Base-by-base conservation (phyloP, 2,329 filamentous ascomycete species). In the Microdochium trichocladiopsis region DNA sequence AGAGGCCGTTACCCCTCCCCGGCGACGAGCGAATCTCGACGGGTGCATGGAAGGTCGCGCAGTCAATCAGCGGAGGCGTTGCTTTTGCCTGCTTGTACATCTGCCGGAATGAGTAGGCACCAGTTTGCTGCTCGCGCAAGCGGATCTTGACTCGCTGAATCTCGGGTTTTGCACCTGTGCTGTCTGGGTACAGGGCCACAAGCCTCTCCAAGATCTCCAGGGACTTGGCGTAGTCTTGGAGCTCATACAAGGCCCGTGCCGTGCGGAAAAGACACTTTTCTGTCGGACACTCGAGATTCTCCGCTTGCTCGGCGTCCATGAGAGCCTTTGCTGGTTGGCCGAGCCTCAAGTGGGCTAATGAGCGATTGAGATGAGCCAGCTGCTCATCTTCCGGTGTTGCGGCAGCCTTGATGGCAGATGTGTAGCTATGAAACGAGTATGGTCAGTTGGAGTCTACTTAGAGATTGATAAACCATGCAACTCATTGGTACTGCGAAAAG, bases 1-100 rank as follows among this genome's bases (percentile, higher is more conserved):
- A 83, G 0, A 82, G 61, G 0, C 79, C 79, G 2, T 70, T 68
- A 2, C 77, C 78, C 18, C 69, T 66, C 9, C 63, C 70, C 1
- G 62, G 59, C 1, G 73, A 72, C 6, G 60, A 45, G 31, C 66
- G 71, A 0, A 80, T 57, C 45, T 67, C 61, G 1, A 79, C 72
- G 0, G 70, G 68, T 0, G 61, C 64, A 8, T 66, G 65, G 54
- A 69, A 82, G 2, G 71, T 78, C 0, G 74, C 75, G 52, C 68
- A 73, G 55, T 81, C 77, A 2, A 80, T 58, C 4, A 69, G 52
- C 0, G 75, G 72, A 2, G 72, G 69, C 0, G 57, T 61, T n/a
- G 52, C 51, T n/a, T 58, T 53, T 1, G 70, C 67, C 25, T 75
- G 64, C 43, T 61, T 56, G 43, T 69, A 67, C 68, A 71, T 71